Base-by-base conservation (phyloP, 2,329 filamentous ascomycete species). In the Fusarium temperatum region DNA sequence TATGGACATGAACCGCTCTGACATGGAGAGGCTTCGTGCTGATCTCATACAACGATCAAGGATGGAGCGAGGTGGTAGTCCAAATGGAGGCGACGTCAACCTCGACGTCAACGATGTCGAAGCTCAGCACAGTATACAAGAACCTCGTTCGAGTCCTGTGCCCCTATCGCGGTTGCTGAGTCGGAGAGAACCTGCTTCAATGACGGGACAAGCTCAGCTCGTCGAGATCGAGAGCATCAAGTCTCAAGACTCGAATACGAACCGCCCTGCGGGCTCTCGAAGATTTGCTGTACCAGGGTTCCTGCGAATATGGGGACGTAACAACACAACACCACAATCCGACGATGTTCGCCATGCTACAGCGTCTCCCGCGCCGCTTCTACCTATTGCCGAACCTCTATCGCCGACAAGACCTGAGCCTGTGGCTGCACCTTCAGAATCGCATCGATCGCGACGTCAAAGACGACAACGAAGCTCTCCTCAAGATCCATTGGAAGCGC, bases 211-310 rank as follows among this genome's bases (percentile, higher is more conserved):
- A 38, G 39, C 68, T 14, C 73, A 74, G 10, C 71, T 72, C 22
- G 72, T 79, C 28, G 81, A 80, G 32, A 67, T 77, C 24, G 82
- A 85, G 53, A 86, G 83, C 26, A 86, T 87, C 39, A 89, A 89
- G 75, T 84, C 85, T 4, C 85, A 87, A 6, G 80, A 81, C 6
- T 83, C 85, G 20, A 78, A 77, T 84, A 4, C 84, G 85, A 10
- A 80, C 80, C 75, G 73, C 41, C 63, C 36, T 57, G 56, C 18
- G 39, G 32, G 63, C 45, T 39, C 73, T 63, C 63, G 58, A 67
- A 42, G 62, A 64, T 54, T 68, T 58, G 48, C 44, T 41, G 35
- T 64, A 35, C 71, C 72, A 26, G 63, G 54, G 56, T 70, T 74
- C 42, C 26, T 75, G 32, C 66, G 72, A 50, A 44, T 42, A 66